Conservation (phyloP, 2,329 filamentous ascomycete genomes). For the Fusarium guadeloupense region DNA sequence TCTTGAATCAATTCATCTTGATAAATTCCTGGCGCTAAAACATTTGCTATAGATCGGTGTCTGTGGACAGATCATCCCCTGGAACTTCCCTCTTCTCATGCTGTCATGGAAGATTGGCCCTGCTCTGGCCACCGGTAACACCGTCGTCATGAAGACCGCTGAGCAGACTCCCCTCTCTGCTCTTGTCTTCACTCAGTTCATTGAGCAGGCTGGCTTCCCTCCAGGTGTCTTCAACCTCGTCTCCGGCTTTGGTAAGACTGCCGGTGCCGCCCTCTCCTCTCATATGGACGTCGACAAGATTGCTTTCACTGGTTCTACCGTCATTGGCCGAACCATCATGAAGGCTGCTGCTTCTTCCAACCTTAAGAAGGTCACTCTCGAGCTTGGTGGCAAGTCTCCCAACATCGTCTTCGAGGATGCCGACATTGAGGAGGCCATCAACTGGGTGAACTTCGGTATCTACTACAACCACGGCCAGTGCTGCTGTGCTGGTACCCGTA, state of each 20-base stretch:
- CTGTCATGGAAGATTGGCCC: conserved; percentile 83
- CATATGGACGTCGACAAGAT: conserved; percentile 88
- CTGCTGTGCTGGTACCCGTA: conserved; percentile 80
- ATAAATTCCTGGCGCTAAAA: conserved; percentile 19
- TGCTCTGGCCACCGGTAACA: conserved; percentile 77
- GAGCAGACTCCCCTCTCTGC: conserved; percentile 79
- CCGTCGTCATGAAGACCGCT: conserved; percentile 76
- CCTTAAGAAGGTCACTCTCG: conserved; percentile 83
- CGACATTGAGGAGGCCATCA: conserved; percentile 79
- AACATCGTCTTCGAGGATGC: conserved; percentile 84
- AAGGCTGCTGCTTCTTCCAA: conserved; percentile 81
- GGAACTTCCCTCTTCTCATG: conserved; percentile 89
- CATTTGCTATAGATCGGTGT: conserved; percentile 65
- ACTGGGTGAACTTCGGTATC: conserved; percentile 79
- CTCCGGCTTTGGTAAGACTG: conserved; percentile 80
- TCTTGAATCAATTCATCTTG: neutral
- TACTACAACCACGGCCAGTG: conserved; percentile 73
- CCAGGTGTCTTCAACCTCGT: conserved; percentile 80
- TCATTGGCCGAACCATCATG: conserved; percentile 79
- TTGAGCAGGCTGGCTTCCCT: conserved; percentile 83
- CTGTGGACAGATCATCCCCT: conserved; percentile 88
- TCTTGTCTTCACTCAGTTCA: conserved; percentile 69
- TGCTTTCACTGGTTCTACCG: conserved; percentile 81
- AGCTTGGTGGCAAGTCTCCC: conserved; percentile 82
- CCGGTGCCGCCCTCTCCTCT: conserved; percentile 77